phyloP scores from a whole-genome alignment of 2,329 filamentous ascomycete species.

The Knufia fluminis region DNA sequence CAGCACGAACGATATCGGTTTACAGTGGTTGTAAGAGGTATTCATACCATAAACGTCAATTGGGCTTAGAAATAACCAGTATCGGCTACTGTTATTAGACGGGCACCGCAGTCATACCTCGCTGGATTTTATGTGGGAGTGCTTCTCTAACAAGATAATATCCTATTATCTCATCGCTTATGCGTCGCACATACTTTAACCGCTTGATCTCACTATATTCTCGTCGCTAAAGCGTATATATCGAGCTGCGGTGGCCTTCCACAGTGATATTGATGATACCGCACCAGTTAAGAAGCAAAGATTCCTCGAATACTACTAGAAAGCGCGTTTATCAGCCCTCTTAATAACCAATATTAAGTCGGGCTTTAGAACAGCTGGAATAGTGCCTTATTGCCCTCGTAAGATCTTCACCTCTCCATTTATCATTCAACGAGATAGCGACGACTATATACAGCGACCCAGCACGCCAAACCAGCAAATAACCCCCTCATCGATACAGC shows the following conservation, averaged over 20 bases:
- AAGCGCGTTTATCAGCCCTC: neutral
- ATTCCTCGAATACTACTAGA: constrained; percentile 5
- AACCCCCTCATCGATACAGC: neutral
- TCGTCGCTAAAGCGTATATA: constrained; percentile 12
- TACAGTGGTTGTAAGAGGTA: constrained; percentile 17
- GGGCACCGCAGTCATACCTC: constrained; percentile 16
- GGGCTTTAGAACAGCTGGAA: neutral
- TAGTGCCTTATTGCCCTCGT: neutral
- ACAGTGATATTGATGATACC: neutral
- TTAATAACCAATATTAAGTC: neutral
- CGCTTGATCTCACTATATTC: constrained; percentile 18
- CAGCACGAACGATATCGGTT: constrained; percentile 17
- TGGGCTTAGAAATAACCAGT: neutral
- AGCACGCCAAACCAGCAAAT: neutral
- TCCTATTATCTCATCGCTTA: constrained; percentile 19
- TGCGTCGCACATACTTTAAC: constrained; percentile 22
- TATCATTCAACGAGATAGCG: neutral
- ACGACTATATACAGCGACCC: neutral
- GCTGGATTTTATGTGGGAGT: constrained; percentile 20
- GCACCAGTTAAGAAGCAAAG: constrained; percentile 4
- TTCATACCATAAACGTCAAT: constrained; percentile 15
- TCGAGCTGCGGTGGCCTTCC: neutral
- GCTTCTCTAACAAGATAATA: constrained; percentile 16
- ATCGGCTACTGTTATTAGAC: constrained; percentile 19
- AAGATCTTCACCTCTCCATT: constrained; percentile 1